Evolutionary conservation across 129 eudicot genomes (phyloP), one percentile per base, ranked within the genome.

Genomic region (Chrysanthemum makinoi): DNA sequence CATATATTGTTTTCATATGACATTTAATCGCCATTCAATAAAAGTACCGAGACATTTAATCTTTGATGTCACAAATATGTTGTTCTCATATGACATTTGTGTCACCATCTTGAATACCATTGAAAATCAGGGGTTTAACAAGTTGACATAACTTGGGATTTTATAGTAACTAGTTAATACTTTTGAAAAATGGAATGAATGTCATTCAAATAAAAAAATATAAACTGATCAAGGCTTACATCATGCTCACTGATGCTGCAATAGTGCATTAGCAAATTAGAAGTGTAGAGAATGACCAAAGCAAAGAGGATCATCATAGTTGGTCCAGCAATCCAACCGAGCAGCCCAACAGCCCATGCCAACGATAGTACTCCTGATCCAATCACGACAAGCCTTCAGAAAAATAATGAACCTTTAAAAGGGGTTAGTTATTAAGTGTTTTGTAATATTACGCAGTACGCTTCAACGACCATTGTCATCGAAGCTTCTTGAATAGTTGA

Each of bases 261-360:
- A 89, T 89, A 52, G 96, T 89, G 83, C 86, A 89, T 35, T 30
- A 89, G 60, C 63, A 89, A 81, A 69, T 67, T 77, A 16, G 96
- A 89, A 66, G 90, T 83, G 66, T 77, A 88, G 75, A 73, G 67
- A 62, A 71, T 83, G 75, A 88, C 88, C 18, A 86, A 54, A 46
- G 91, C 76, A 55, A 89, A 89, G 5, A 80, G 64, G 33, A 77
- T 24, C 89, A 86, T 76, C 11, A 82, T 79, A 11, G 19, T 16
- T 5, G 89, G 96, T 53, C 91, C 91, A 16, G 87, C 89, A 5
- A 86, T 75, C 96, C 96, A 89, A 2, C 96, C 91, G 14, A 89
- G 87, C 66, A 86, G 91, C 17, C 82, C 96, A 1, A 84, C 63
- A 0, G 91, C 91, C 96, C 96, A 89, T 70, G 96, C 91, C 64